These are phyloP conservation scores for Malus hybrid DNA, from an alignment of 331 rosid genomes.

Conservation along the genomic window DNA sequence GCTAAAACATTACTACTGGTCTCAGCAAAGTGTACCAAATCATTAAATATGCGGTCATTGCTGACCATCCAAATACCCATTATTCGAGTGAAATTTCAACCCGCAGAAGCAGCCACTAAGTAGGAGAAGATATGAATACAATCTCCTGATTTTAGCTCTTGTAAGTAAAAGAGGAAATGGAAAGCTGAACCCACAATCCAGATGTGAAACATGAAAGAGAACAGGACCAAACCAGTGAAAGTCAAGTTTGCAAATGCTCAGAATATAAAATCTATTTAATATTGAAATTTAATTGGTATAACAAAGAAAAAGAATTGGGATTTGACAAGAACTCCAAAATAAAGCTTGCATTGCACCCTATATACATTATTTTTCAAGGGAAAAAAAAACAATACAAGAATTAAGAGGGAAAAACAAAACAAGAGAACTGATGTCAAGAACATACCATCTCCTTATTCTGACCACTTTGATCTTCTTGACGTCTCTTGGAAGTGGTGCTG, in stretches of 20 bases:
- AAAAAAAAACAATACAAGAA: background rate
- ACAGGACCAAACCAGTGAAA: background rate
- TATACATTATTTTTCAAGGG: conserved; percentile 5
- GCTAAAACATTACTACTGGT: background rate
- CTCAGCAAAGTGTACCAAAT: background rate
- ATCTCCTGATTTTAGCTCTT: background rate
- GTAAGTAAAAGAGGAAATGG: background rate
- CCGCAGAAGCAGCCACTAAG: background rate
- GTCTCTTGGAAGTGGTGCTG: conserved; percentile 53
- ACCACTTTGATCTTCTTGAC: conserved; percentile 62
- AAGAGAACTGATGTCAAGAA: conserved; percentile 21
- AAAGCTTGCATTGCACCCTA: conserved; percentile 9
- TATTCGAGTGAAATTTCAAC: background rate
- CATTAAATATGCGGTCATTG: background rate
- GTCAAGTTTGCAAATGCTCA: background rate
- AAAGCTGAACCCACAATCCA: background rate
- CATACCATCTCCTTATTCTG: conserved; percentile 78
- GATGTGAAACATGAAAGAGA: background rate
- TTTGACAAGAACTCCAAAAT: background rate
- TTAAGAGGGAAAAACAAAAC: background rate
- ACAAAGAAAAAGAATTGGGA: background rate
- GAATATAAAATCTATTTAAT: background rate
- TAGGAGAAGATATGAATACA: background rate
- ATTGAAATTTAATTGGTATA: background rate
- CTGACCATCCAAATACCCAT: background rate